These are phyloP conservation scores for Triangularia setosa DNA, from an alignment of 2,329 filamentous ascomycete species.

Conservation along the genomic window DNA sequence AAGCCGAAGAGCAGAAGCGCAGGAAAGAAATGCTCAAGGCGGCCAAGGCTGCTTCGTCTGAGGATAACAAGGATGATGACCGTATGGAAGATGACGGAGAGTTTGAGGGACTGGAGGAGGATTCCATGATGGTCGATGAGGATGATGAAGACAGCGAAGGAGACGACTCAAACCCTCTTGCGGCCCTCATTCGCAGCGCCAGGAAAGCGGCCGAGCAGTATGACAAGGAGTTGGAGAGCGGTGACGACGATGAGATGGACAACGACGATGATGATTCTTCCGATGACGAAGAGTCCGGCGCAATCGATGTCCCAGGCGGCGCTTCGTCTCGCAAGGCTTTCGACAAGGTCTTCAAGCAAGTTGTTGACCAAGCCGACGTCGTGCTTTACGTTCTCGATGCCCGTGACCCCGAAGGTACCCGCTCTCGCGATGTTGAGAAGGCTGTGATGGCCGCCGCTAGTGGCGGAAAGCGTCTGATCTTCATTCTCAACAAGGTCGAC, in stretches of 20 bases:
- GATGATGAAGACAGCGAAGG: constrained; percentile 53
- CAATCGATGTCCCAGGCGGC: constrained; percentile 49
- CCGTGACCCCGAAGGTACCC: constrained; percentile 83
- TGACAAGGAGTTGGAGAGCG: constrained; percentile 60
- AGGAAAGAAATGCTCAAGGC: constrained; percentile 70
- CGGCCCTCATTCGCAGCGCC: constrained; percentile 82
- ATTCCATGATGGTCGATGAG: constrained; percentile 56
- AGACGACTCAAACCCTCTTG: constrained; percentile 80
- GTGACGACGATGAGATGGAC: constrained; percentile 58
- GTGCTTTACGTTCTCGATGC: constrained; percentile 91
- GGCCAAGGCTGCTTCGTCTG: constrained; percentile 44
- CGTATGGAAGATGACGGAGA: constrained; percentile 52
- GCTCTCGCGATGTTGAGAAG: constrained; percentile 86
- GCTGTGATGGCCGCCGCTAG: constrained; percentile 84
- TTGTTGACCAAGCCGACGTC: constrained; percentile 84
- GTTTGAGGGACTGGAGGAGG: constrained; percentile 48
- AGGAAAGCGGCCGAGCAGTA: constrained; percentile 73
- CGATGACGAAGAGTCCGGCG: constrained; percentile 45
- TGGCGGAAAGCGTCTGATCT: constrained; percentile 81
- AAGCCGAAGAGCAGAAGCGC: constrained; percentile 72
- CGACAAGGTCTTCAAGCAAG: constrained; percentile 94
- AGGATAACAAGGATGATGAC: constrained; percentile 45
- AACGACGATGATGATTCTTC: constrained; percentile 52
- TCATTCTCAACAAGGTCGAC: constrained; percentile 95
- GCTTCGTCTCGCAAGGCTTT: constrained; percentile 77